Conservation (phyloP, 805 yeast genomes). For the Wickerhamomyces canadensis region DNA sequence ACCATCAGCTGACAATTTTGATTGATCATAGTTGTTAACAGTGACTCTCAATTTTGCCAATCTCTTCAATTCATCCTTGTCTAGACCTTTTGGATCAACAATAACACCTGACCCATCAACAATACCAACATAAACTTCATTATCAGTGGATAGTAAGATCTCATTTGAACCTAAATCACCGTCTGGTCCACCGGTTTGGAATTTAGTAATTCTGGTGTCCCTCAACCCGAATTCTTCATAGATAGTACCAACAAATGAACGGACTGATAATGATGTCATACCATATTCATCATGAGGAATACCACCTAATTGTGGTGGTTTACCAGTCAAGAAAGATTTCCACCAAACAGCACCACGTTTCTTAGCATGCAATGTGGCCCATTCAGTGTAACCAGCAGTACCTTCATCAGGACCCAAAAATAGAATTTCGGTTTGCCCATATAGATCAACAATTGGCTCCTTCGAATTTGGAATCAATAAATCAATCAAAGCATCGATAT, state of each 20-base stretch:
- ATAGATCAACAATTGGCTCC: slow-evolving; percentile 84
- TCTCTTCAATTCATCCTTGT: slow-evolving; percentile 69
- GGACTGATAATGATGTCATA: slow-evolving; percentile 92
- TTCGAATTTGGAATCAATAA: slow-evolving; percentile 70
- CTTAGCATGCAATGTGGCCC: slow-evolving; percentile 96
- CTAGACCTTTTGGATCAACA: slow-evolving; percentile 85
- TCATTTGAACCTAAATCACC: slow-evolving; percentile 98
- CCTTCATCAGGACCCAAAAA: slow-evolving; percentile 99
- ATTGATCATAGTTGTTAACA: slow-evolving; percentile 61
- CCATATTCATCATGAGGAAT: slow-evolving; percentile 98
- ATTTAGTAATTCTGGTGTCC: slow-evolving; percentile 58
- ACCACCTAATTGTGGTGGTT: slow-evolving; percentile 88
- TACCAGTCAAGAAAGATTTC: slow-evolving; percentile 98
- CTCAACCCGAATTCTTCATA: slow-evolving; percentile 69
- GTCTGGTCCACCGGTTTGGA: slow-evolving; percentile 99
- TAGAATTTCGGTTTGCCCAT: slow-evolving; percentile 80
- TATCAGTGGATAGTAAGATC: slow-evolving; percentile 69
- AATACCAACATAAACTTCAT: slow-evolving; percentile 79
- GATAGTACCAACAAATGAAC: slow-evolving; percentile 84
- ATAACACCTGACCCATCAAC: slow-evolving; percentile 96
- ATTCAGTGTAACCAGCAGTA: slow-evolving; percentile 90
- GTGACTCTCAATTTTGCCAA: slow-evolving; percentile 75
- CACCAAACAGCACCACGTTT: slow-evolving; percentile 94
- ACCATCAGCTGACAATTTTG: slow-evolving; percentile 68
- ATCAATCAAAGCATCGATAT: slow-evolving; percentile 87